These are phyloP conservation scores for Linum usitatissimum DNA, from an alignment of 345 rosid species.

Conservation along the genomic window DNA sequence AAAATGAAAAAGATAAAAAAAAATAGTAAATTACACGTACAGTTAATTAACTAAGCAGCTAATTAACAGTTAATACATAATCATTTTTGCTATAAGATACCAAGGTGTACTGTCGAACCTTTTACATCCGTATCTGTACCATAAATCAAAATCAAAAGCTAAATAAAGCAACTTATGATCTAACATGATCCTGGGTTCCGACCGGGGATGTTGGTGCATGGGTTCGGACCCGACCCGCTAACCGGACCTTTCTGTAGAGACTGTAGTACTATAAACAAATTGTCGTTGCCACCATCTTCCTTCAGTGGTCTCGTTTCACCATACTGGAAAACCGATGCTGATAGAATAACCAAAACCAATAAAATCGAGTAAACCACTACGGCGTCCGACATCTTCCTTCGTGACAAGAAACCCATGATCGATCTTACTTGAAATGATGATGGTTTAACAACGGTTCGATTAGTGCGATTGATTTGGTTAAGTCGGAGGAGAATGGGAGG, in stretches of 20 bases:
- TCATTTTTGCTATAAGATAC: too few relatives aligned
- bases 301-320: background rate
- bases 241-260: background rate
- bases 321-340: background rate
- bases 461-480: too few relatives aligned
- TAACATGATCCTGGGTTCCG: background rate
- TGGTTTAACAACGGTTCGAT: too few relatives aligned
- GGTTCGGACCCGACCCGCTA: background rate
- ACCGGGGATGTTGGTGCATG: background rate
- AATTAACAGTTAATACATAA: too few relatives aligned
- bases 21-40: too few relatives aligned
- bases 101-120: too few relatives aligned
- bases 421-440: background rate
- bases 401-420: background rate
- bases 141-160: too few relatives aligned
- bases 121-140: too few relatives aligned
- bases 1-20: too few relatives aligned
- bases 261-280: background rate
- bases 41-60: too few relatives aligned
- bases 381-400: background rate
- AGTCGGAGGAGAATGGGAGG: too few relatives aligned
- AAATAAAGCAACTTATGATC: too few relatives aligned
- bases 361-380: background rate
- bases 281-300: background rate
- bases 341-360: background rate